Conservation (phyloP, 148 eudicot genomes). For the Chenopodium formosanum region DNA sequence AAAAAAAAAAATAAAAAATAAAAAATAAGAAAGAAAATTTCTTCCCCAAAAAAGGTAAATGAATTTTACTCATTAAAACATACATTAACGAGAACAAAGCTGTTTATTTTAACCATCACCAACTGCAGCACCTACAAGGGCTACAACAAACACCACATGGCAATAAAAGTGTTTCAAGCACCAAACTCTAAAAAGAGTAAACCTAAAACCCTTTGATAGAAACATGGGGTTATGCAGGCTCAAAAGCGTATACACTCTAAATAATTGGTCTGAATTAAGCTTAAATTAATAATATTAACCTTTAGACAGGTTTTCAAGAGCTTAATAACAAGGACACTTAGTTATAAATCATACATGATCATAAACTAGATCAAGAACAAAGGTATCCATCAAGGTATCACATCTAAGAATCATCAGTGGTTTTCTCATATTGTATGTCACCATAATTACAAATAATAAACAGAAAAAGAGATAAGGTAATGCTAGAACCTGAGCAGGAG, state of each 20-base stretch:
- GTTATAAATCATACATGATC: not conserved
- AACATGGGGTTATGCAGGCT: not conserved
- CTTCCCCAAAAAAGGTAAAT: not conserved
- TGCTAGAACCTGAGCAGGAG: slow-evolving; percentile 78
- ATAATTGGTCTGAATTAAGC: not conserved
- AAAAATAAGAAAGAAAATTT: not conserved
- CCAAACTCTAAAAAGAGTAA: not conserved
- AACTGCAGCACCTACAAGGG: no score
- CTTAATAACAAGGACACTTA: not conserved
- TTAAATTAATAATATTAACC: not conserved
- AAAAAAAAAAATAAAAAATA: no score
- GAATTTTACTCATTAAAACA: not conserved
- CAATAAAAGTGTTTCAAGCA: not conserved
- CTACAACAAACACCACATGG: not conserved
- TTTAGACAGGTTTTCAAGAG: not conserved
- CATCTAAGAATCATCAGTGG: not conserved
- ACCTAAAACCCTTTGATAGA: not conserved
- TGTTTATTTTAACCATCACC: not conserved
- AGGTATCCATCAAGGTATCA: not conserved
- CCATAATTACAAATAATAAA: not conserved
- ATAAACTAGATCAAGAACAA: not conserved
- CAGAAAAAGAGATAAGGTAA: slow-evolving; percentile 10
- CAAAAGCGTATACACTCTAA: not conserved
- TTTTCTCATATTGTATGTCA: not conserved
- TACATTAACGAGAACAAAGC: not conserved